A percentile compares a stretch with the other conserved stretches of the same genome.
These are phyloP conservation scores for Fusarium buxicola DNA, from an alignment of 2,329 filamentous ascomycete genomes.

Conservation along the genomic window DNA sequence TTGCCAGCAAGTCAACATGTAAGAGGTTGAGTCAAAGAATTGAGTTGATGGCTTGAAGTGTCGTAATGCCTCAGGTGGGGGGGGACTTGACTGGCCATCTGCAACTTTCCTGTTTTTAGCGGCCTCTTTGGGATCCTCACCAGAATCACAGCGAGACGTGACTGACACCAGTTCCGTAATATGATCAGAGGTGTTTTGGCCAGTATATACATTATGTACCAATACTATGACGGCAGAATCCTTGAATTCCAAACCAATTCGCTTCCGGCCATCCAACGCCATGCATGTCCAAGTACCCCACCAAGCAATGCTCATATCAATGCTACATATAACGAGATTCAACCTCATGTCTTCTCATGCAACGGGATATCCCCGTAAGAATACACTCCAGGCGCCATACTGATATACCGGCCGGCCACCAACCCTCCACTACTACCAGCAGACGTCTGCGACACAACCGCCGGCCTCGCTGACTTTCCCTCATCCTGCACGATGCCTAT, in stretches of 20 bases:
- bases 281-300: slow-evolving; percentile 22
- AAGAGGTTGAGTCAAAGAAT: slow-evolving; percentile 1
- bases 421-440: slow-evolving; percentile 23
- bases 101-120: slow-evolving; percentile 18
- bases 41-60: slow-evolving; percentile 2
- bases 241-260: slow-evolving; percentile 10
- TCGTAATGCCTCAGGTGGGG: slow-evolving; percentile 4
- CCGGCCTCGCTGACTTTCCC: slow-evolving; percentile 33
- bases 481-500: slow-evolving; percentile 47
- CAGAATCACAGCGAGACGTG: background rate
- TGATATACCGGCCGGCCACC: slow-evolving; percentile 38
- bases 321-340: background rate
- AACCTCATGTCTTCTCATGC: slow-evolving; percentile 31
- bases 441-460: slow-evolving; percentile 13
- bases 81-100: too few relatives aligned
- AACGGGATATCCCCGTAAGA: slow-evolving; percentile 42
- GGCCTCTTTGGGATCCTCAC: slow-evolving; percentile 2
- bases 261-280: slow-evolving; percentile 31
- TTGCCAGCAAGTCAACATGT: slow-evolving; percentile 3
- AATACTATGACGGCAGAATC: background rate
- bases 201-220: background rate
- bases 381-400: slow-evolving; percentile 44
- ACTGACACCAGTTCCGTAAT: background rate
- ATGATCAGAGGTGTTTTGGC: background rate
- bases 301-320: background rate